Percentiles rank a stretch among this genome's conserved stretches.
Conservation (phyloP, 441 rosid species). For the Lepidium campestre region DNA sequence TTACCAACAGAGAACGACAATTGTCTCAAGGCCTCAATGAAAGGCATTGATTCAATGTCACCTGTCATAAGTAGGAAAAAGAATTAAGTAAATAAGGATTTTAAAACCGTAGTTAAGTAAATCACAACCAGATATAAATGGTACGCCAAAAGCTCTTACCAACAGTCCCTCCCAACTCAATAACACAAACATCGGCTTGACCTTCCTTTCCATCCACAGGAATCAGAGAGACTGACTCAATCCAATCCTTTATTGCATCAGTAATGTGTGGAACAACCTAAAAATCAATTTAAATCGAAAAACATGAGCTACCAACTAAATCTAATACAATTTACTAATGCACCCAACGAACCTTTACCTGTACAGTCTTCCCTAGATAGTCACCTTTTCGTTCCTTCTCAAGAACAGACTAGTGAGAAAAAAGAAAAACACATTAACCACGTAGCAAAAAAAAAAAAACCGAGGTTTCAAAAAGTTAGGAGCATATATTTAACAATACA, state of each 20-base stretch:
- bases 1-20: slow-evolving; percentile 73
- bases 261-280: slow-evolving; percentile 79
- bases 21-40: slow-evolving; percentile 72
- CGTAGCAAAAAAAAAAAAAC: neutral
- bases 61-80: slow-evolving; percentile 25
- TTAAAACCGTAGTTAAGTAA: neutral
- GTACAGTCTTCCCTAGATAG: slow-evolving; percentile 76
- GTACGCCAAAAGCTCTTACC: slow-evolving; percentile 35
- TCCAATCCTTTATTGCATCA: slow-evolving; percentile 66
- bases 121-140: neutral
- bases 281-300: slow-evolving; percentile 3
- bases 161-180: slow-evolving; percentile 76
- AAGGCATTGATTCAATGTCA: slow-evolving; percentile 72
- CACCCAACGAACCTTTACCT: slow-evolving; percentile 34
- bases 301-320: slow-evolving; percentile 3
- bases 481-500: neutral
- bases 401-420: slow-evolving; percentile 55
- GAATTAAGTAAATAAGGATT: neutral
- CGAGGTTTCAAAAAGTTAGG: neutral
- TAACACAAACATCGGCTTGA: slow-evolving; percentile 66
- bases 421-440: slow-evolving; percentile 3
- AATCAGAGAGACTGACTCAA: slow-evolving; percentile 50
- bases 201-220: slow-evolving; percentile 74
- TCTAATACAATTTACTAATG: slow-evolving; percentile 1
- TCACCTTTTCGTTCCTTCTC: slow-evolving; percentile 74